phyloP scores from a whole-genome alignment of 208 protist species.

The Trichomonas gallinae region DNA sequence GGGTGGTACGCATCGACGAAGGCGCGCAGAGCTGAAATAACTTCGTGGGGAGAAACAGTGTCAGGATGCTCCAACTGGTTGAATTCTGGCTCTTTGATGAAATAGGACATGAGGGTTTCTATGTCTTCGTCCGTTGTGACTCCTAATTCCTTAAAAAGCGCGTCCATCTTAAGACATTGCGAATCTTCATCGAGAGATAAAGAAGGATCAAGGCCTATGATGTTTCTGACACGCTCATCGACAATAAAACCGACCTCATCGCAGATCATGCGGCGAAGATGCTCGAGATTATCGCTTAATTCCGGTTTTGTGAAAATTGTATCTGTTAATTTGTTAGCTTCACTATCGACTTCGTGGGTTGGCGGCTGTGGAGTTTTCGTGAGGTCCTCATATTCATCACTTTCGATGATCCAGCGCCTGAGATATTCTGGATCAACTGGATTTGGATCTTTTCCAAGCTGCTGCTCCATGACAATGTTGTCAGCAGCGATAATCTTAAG shows the following conservation, averaged over 20 bases:
- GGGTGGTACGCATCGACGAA: constrained; percentile 2
- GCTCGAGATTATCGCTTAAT: background rate
- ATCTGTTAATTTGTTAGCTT: background rate
- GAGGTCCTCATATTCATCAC: background rate
- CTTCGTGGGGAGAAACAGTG: background rate
- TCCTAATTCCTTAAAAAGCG: background rate
- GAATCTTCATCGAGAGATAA: background rate
- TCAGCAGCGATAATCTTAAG: background rate
- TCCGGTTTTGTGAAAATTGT: background rate
- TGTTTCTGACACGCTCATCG: background rate
- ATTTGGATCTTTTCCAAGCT: background rate
- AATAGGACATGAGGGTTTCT: background rate
- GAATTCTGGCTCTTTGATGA: background rate
- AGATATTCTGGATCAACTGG: background rate
- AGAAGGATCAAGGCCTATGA: background rate
- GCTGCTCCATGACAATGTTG: background rate
- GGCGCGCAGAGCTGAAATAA: background rate
- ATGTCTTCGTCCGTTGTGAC: background rate
- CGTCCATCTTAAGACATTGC: background rate
- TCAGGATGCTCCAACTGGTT: background rate
- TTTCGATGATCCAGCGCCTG: background rate
- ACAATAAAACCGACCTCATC: constrained; percentile 17
- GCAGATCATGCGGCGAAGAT: background rate
- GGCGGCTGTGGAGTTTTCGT: background rate
- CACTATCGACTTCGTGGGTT: background rate